Evolutionary conservation across 345 rosid genomes (phyloP).

Genomic region (Linum lewisii): DNA sequence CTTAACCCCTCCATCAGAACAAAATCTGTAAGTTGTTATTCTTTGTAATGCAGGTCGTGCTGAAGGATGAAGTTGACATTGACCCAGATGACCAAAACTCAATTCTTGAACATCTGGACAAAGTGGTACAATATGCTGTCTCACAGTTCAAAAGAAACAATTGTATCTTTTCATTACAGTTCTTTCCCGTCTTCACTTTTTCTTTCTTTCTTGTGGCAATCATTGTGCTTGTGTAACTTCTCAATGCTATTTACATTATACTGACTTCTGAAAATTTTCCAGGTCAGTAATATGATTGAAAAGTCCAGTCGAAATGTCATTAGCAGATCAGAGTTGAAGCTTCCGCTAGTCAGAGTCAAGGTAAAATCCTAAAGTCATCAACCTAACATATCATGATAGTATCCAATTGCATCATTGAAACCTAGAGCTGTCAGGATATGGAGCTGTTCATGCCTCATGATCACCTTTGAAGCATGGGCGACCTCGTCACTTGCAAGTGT

Average conservation of each 20-base stretch:
- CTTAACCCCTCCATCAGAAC: background rate
- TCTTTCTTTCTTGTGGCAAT: background rate
- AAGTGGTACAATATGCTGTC: constrained; percentile 47
- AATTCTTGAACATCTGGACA: constrained; percentile 84
- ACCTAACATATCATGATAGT: background rate
- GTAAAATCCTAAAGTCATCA: constrained; percentile 24
- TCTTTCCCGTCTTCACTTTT: constrained; percentile 2
- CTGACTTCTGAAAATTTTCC: constrained; percentile 15
- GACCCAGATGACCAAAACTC: constrained; percentile 94
- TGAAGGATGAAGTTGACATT: constrained; percentile 77
- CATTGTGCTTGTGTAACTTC: background rate
- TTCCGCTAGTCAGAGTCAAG: constrained; percentile 86
- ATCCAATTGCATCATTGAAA: background rate
- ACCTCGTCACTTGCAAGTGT: background rate
- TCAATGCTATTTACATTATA: background rate
- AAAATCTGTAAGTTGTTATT: constrained; percentile 19
- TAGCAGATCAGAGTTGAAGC: constrained; percentile 55
- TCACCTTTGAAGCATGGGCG: background rate
- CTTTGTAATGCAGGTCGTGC: constrained; percentile 48
- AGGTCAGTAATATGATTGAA: constrained; percentile 82
- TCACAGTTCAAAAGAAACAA: constrained; percentile 16
- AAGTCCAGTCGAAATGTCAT: constrained; percentile 50
- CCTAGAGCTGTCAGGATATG: background rate
- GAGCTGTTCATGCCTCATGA: background rate
- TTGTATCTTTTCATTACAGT: constrained; percentile 10